phyloP scores from a whole-genome alignment of 2,329 filamentous ascomycete species.

The Stagonosporopsis tanaceti region DNA sequence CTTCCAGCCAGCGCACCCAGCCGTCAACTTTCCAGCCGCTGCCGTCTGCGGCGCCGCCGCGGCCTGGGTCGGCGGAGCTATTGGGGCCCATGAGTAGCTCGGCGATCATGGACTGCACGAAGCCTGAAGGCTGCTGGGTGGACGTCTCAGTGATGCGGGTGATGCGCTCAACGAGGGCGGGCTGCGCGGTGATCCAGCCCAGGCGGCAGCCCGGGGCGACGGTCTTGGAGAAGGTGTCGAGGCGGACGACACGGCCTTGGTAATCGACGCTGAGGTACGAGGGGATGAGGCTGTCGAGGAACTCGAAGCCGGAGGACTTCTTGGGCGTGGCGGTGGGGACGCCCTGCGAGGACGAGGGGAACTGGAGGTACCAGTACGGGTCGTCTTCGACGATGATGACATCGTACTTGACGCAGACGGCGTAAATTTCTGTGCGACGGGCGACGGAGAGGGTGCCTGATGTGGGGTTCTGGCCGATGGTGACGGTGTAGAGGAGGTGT shows the following conservation, averaged over 20 bases:
- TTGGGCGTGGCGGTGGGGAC: conserved; percentile 47
- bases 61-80: conserved; percentile 57
- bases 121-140: conserved; percentile 87
- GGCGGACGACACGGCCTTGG: conserved; percentile 85
- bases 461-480: conserved; percentile 91
- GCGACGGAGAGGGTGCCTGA: conserved; percentile 76
- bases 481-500: conserved; percentile 88
- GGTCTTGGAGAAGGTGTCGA: conserved; percentile 95
- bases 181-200: conserved; percentile 90
- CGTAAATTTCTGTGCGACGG: conserved; percentile 80
- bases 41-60: conserved; percentile 59
- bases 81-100: conserved; percentile 78
- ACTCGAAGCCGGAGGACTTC: conserved; percentile 72
- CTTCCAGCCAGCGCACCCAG: conserved; percentile 91
- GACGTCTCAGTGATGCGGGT: conserved; percentile 76
- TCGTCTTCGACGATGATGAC: conserved; percentile 93
- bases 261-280: conserved; percentile 83
- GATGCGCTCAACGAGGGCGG: conserved; percentile 77
- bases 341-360: conserved; percentile 69
- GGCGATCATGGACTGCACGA: conserved; percentile 84
- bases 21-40: conserved; percentile 80
- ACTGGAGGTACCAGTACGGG: conserved; percentile 95
- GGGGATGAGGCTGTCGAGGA: conserved; percentile 82
- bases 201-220: conserved; percentile 88
- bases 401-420: conserved; percentile 81